phyloP scores from a whole-genome alignment of 495 filamentous ascomycete genomes.

The Pyrenula aspistea region DNA sequence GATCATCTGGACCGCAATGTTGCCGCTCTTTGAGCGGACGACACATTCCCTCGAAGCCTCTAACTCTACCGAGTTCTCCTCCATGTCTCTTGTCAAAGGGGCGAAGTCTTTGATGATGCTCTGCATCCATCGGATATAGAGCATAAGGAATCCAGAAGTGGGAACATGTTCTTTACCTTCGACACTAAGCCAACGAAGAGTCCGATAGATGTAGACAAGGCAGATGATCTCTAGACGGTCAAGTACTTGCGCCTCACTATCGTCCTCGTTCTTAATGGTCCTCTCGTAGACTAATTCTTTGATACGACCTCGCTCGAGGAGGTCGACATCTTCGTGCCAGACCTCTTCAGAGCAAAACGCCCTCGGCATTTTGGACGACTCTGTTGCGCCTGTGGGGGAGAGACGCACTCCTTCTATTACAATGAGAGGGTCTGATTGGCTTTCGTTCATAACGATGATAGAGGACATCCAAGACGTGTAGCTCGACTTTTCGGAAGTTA shows the following conservation, averaged over 20 bases:
- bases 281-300: too few species aligned
- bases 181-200: too few species aligned
- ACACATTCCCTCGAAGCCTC: background rate
- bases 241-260: too few species aligned
- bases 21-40: constrained; percentile 5
- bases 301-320: background rate
- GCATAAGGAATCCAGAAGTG: too few species aligned
- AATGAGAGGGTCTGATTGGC: too few species aligned
- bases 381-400: background rate
- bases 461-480: background rate
- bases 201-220: too few species aligned
- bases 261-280: too few species aligned
- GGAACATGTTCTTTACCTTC: too few species aligned
- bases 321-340: background rate
- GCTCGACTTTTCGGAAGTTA: background rate
- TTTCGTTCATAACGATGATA: background rate
- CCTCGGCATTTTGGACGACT: background rate
- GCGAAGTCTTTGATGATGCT: background rate
- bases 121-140: too few species aligned
- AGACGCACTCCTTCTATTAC: background rate
- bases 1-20: constrained; percentile 15
- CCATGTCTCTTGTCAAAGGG: background rate
- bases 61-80: background rate
- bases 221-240: too few species aligned
- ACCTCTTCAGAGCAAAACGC: background rate